These are phyloP conservation scores for Pholiota microspora DNA, from an alignment of 768 basidiomycete species.

Conservation along the genomic window DNA sequence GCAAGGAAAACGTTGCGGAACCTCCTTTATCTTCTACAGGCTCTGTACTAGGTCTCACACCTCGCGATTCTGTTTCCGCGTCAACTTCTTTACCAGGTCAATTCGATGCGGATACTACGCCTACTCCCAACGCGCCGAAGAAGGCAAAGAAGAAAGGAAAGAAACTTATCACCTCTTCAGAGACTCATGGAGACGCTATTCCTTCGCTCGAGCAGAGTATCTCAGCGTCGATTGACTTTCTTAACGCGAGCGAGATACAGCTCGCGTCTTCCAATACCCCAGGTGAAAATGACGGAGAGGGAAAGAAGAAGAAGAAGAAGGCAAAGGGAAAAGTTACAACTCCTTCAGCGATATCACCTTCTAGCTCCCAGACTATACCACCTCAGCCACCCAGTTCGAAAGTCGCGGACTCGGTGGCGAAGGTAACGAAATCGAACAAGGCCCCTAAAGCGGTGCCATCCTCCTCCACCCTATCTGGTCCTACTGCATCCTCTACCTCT, in stretches of 20 bases:
- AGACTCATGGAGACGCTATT: neutral
- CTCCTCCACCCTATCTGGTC: slow-evolving; percentile 17
- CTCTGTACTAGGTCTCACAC: neutral
- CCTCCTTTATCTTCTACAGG: neutral
- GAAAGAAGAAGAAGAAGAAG: slow-evolving; percentile 24
- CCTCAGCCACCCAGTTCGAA: slow-evolving; percentile 17
- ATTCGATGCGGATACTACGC: neutral
- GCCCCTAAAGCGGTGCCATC: slow-evolving; percentile 8
- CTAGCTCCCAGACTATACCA: slow-evolving; percentile 8
- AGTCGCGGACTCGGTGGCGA: slow-evolving; percentile 7
- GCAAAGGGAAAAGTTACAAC: slow-evolving; percentile 36
- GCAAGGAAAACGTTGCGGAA: neutral
- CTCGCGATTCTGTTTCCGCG: neutral
- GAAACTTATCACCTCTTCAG: neutral
- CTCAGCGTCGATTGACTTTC: slow-evolving; percentile 6
- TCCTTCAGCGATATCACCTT: slow-evolving; percentile 8
- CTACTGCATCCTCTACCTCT: slow-evolving; percentile 33
- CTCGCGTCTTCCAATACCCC: slow-evolving; percentile 2
- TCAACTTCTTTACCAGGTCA: neutral
- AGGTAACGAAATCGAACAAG: slow-evolving; percentile 5
- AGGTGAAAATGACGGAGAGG: slow-evolving; percentile 7
- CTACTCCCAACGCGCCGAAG: neutral
- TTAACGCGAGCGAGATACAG: slow-evolving; percentile 4
- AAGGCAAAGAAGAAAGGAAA: slow-evolving; percentile 1
- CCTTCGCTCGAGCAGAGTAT: neutral